Conservation (phyloP, 257 asterid species). For the Eucommia ulmoides region DNA sequence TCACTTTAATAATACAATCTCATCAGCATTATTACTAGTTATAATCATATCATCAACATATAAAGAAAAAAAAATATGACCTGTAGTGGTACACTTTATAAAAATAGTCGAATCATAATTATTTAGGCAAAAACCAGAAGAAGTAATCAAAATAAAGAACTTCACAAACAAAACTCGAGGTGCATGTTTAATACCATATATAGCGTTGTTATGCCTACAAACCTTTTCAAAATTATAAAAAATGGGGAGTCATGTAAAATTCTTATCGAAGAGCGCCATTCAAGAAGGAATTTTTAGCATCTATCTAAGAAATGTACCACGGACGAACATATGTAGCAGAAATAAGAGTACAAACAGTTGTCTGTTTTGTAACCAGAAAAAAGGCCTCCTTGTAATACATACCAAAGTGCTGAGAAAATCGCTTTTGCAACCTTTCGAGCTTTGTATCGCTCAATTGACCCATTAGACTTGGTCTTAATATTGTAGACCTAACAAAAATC, state of each 20-base stretch:
- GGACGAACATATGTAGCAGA: background rate
- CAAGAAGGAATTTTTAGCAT: no score
- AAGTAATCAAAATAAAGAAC: background rate
- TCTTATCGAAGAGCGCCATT: background rate
- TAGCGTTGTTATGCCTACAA: background rate
- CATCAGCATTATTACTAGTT: background rate
- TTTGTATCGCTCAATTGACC: background rate
- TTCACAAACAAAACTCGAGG: background rate
- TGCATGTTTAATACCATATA: background rate
- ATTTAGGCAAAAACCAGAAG: background rate
- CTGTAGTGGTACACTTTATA: background rate
- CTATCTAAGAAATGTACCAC: background rate
- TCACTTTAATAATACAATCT: background rate
- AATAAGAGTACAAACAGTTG: background rate
- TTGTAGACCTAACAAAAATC: background rate
- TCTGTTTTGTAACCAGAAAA: background rate
- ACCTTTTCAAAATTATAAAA: no score
- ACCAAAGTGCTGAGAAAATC: background rate
- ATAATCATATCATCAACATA: background rate
- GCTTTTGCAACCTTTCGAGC: background rate
- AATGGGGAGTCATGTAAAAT: background rate
- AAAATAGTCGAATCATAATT: background rate
- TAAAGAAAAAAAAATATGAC: background rate
- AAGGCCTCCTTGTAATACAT: background rate
- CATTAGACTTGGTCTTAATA: background rate